Evolutionary conservation across 208 protist genomes (phyloP), one percentile per base, ranked within the genome.

Genomic region (Leishmania major): DNA sequence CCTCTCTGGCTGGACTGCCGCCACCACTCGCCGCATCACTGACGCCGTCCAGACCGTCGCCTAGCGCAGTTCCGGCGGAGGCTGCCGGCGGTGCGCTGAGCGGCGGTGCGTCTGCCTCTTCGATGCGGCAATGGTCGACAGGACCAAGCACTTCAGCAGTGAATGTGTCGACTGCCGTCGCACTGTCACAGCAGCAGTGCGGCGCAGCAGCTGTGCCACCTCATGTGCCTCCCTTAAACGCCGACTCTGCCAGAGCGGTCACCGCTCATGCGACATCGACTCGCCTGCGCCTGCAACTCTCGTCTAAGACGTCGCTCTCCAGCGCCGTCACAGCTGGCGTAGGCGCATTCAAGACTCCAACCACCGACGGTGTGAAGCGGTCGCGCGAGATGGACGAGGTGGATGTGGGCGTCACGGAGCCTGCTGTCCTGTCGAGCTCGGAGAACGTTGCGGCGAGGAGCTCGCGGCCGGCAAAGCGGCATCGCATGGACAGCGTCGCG

Each of bases 21-120:
- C 60, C 83, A 35, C 83, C 83, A 31, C 66, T 86, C 25, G 73
- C 78, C 15, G 43, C 83, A n/a, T 75, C 83, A 37, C n/a, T 79
- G 57, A 55, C 45, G 31, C 51, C 77, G 10, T 15, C 43, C 37
- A 31, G 53, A 45, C 28, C 55, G 37, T 78, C 75, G 4, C 10
- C 45, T 74, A 51, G 45, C 70, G 47, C 45, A 31, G 37, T 11
- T 37, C 70, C 45, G 10, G 25, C 45, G 10, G 66, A 73, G 64
- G 51, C 45, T 51, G 40, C 57, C 8, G 11, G 25, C 10, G 11
- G 37, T 55, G 70, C 45, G 22, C 43, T 35, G 45, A 51, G 25
- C 3, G 11, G 45, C 37, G 70, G 25, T 74, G 45, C 40, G 22
- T 17, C 70, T 35, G 45, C 13, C 28, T 55, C 47, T 37, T 28